phyloP scores from a whole-genome alignment of 2,329 filamentous ascomycete genomes.

The Botryotinia globosa region DNA sequence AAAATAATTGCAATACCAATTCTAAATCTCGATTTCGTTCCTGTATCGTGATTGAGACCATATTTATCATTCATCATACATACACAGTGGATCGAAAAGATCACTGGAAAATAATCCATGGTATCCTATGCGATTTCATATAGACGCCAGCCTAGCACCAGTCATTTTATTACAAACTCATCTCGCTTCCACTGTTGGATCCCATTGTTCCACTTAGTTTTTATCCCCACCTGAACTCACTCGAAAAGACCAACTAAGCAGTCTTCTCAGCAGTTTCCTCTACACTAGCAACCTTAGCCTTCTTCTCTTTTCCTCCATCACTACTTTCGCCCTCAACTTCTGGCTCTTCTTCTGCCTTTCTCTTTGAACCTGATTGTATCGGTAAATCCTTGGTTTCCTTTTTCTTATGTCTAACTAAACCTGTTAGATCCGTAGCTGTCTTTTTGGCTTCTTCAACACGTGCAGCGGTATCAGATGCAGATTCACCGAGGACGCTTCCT shows the following conservation, averaged over 20 bases:
- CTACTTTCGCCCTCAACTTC: constrained; percentile 23
- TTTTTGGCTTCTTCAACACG: constrained; percentile 64
- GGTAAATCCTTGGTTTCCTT: constrained; percentile 37
- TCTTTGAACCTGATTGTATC: constrained; percentile 47
- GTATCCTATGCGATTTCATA: neutral
- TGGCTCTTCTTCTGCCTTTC: constrained; percentile 51
- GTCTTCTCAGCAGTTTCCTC: constrained; percentile 22
- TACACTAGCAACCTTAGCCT: constrained; percentile 32
- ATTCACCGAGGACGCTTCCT: constrained; percentile 61
- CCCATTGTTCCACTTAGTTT: neutral
- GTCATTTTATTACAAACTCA: neutral
- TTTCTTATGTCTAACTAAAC: constrained; percentile 70
- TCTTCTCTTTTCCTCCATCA: constrained; percentile 34
- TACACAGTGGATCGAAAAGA: neutral
- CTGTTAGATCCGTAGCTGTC: constrained; percentile 63
- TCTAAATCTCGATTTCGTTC: neutral
- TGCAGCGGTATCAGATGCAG: constrained; percentile 57
- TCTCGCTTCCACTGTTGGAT: neutral
- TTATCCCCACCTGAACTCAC: neutral
- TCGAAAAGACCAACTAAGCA: neutral
- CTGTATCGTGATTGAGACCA: too few relatives aligned
- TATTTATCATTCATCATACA: neutral
- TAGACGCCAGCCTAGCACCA: neutral
- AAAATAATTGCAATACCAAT: accelerated
- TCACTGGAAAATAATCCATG: neutral